These are phyloP conservation scores for Phytophthora palmivora DNA, from an alignment of 352 stramenopile genomes.

Conservation along the genomic window DNA sequence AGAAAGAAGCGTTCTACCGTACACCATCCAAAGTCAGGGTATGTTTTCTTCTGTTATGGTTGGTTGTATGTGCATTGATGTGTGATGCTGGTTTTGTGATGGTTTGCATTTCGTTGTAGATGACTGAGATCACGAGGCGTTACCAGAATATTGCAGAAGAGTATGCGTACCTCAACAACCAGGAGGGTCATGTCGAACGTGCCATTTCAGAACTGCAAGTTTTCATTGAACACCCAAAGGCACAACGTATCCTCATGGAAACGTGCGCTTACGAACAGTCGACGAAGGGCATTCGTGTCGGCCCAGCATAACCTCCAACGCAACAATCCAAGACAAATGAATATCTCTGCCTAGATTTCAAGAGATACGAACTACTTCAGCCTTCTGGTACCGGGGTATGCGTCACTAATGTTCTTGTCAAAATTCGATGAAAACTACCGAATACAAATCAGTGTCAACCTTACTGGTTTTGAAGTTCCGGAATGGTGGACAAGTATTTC, in stretches of 20 bases:
- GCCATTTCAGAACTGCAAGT: constrained; percentile 75
- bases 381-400: constrained; percentile 10
- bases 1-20: constrained; percentile 74
- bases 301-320: constrained; percentile 42
- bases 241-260: constrained; percentile 74
- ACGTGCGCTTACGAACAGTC: constrained; percentile 62
- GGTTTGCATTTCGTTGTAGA: constrained; percentile 39
- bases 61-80: neutral
- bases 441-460: constrained; percentile 10
- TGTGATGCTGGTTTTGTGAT: neutral
- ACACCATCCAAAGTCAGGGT: constrained; percentile 75
- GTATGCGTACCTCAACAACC: constrained; percentile 65
- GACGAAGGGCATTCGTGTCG: constrained; percentile 76
- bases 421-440: constrained; percentile 27
- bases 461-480: constrained; percentile 53
- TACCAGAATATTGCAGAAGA: constrained; percentile 79
- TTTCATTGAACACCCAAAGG: constrained; percentile 79
- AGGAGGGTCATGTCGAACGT: constrained; percentile 74
- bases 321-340: constrained; percentile 13
- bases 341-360: constrained; percentile 19
- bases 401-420: constrained; percentile 21
- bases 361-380: constrained; percentile 14
- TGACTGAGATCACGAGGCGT: constrained; percentile 76
- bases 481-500: constrained; percentile 76
- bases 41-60: constrained; percentile 8